Evolutionary conservation across 2,329 filamentous ascomycete species (phyloP), one percentile per base, ranked within the genome.

Genomic region (Beauveria rudraprayagi): DNA sequence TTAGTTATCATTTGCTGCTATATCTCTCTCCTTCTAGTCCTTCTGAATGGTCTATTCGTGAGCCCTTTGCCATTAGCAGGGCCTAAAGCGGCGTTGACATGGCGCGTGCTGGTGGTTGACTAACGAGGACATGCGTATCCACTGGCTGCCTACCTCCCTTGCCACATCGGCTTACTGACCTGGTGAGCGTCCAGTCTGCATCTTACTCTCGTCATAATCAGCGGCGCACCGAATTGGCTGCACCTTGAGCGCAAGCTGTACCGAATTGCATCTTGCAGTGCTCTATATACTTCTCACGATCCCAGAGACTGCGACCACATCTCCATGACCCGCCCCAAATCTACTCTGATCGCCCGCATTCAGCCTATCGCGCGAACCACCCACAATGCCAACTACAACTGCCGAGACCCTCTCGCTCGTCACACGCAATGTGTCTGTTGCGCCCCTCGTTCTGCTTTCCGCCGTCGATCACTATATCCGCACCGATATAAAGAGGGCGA

Each of bases 381-480:
- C 69, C 76, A 85, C 72, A 75, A 97, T 97, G 93, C 93, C 92
- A 78, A 88, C 93, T 76, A 97, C 93, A 67, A 97, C 93, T 74
- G 91, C 92, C 76, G 93, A 97, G 81, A 95, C 93, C 67, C 87
- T 97, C 75, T 95, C 91, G 68, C 88, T 97, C 74, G 92, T 97
- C 75, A 93, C 88, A 71, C 88, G 91, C 76, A 96, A 89, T 77
- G 94, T 99, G 76, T 96, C 93, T 68, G 93, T 99, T 77, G 94
- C 94, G 70, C 94, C 94, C 69, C 87, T 99, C 74, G 94, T 99
- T 71, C 91, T 99, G 68, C 91, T 99, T 71, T 97, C 93, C 66
- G 92, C 89, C 69, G 94, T 96, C 83, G 94, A 99, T 80, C 94
- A 99, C 79, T 99, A 96, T 80, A 95, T 95, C 74, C 90, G 94